Conservation (phyloP, 2,329 filamentous ascomycete genomes). For the Ceratocystis diversiconidia region DNA sequence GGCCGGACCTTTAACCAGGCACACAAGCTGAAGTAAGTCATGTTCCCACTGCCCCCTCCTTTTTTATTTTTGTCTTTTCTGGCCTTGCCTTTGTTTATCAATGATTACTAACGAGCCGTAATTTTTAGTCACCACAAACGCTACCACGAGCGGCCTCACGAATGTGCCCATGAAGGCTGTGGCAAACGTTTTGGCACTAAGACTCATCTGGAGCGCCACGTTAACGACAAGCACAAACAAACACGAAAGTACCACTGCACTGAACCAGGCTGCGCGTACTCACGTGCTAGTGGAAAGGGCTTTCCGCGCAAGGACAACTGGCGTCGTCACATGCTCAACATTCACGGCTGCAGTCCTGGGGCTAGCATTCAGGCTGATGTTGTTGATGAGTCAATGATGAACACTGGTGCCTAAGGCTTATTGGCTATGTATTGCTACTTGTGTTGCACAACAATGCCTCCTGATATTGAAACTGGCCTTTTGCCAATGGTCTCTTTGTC, state of each 20-base stretch:
- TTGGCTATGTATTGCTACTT: slow-evolving; percentile 3
- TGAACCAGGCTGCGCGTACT: slow-evolving; percentile 40
- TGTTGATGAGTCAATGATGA: slow-evolving; percentile 16
- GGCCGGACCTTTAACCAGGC: slow-evolving; percentile 39
- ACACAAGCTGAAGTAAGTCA: slow-evolving; percentile 43
- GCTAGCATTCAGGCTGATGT: slow-evolving; percentile 20
- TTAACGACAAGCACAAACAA: slow-evolving; percentile 48
- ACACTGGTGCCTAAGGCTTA: neutral
- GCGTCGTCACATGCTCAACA: slow-evolving; percentile 48
- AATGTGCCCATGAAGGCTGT: slow-evolving; percentile 39
- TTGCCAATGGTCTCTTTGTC: neutral
- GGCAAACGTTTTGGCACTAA: slow-evolving; percentile 46
- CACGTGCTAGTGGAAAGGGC: slow-evolving; percentile 40
- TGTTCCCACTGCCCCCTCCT: neutral
- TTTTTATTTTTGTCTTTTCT: neutral
- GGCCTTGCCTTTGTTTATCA: neutral
- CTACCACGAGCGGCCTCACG: slow-evolving; percentile 46
- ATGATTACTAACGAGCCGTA: slow-evolving; percentile 19
- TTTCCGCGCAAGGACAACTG: slow-evolving; percentile 50
- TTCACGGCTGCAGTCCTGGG: slow-evolving; percentile 29
- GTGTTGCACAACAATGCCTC: neutral
- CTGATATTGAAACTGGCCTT: neutral
- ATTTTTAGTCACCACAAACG: slow-evolving; percentile 41
- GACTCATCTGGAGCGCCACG: slow-evolving; percentile 46
- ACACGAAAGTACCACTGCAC: slow-evolving; percentile 46